Evolutionary conservation across 768 basidiomycete species (phyloP).

Genomic region (Hygrocybe coccinea): DNA sequence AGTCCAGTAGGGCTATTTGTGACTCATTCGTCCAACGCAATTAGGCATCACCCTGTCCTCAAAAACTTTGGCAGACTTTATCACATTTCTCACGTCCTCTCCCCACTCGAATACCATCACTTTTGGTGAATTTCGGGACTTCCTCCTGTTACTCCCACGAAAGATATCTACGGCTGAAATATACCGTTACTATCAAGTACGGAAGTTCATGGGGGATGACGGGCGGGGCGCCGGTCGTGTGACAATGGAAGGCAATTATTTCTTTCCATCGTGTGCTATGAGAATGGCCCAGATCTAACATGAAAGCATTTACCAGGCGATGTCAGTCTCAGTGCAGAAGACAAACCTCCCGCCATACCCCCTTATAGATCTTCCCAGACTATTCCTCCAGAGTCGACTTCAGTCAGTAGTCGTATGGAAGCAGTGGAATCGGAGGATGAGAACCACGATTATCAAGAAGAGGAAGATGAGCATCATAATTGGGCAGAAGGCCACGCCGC

Average conservation of each 20-base stretch:
- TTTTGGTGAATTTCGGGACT: slow-evolving; percentile 86
- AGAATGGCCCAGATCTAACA: neutral
- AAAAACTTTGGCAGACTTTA: slow-evolving; percentile 73
- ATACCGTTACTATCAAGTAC: slow-evolving; percentile 73
- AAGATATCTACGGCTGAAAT: slow-evolving; percentile 80
- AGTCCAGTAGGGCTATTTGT: slow-evolving; percentile 17
- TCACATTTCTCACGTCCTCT: slow-evolving; percentile 69
- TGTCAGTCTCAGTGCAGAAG: slow-evolving; percentile 72
- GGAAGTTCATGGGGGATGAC: slow-evolving; percentile 65
- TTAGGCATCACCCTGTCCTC: slow-evolving; percentile 70
- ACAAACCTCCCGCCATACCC: slow-evolving; percentile 45
- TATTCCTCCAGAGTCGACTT: neutral
- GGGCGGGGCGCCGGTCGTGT: slow-evolving; percentile 74
- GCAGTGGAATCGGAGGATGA: slow-evolving; percentile 41
- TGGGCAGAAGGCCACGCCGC: slow-evolving; percentile 68
- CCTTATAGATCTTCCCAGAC: neutral
- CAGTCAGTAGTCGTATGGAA: no score
- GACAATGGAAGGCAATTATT: slow-evolving; percentile 79
- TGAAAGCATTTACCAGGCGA: slow-evolving; percentile 49
- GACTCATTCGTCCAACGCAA: slow-evolving; percentile 3
- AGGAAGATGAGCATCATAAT: slow-evolving; percentile 55
- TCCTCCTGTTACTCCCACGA: slow-evolving; percentile 80
- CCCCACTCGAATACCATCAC: slow-evolving; percentile 63
- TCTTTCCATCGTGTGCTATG: neutral
- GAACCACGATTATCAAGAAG: slow-evolving; percentile 44